Base-by-base conservation (phyloP, 78 protist genomes). In the Polysphondylium violaceum region DNA sequence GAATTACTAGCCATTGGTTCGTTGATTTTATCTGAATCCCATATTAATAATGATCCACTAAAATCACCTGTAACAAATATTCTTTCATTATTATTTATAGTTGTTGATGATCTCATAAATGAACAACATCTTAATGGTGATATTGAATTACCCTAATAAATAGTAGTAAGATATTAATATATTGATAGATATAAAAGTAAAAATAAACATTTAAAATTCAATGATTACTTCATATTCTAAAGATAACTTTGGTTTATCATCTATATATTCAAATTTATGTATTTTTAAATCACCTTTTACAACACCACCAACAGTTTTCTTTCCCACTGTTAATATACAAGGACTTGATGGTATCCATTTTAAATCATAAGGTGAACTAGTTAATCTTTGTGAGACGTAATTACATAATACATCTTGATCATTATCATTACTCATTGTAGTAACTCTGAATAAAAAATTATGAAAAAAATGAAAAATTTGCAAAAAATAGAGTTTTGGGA, bases 11-110 rank as follows among this genome's bases (percentile, higher is more conserved):
- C 33, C 40, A 38, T 65, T 38, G 73, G 73, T 65, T 38, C n/a
- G 40, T 65, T 51, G 31, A 44, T 38, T 65, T 38, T 65, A 65
- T 65, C 73, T 65, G 73, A 65, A 65, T 65, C 73, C 73, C 73
- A 65, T 38, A 36, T 51, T 65, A 51, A 38, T 36, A 65, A 29
- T 38, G 21, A 38, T n/a, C 73, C 73, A 65, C 40, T 65, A 38
- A 65, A 65, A 65, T 65, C 51, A 65, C 73, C 73, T n/a, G 73
- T 38, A 38, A 25, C 31, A 38, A 65, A 65, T 8, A 9, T 65
- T 65, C 73, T 65, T 38, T 38, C 23, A 38, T 38, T 19, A 25
- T 65, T 21, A 17, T 38, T n/a, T n/a, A n/a, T n/a, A n/a, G n/a
- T 17, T n/a, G 33, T 65, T 38, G 51, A 0, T 38, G n/a, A 21